A percentile compares a stretch with the other conserved stretches of the same genome.
Evolutionary conservation across 1,139 yeast species (phyloP).

Genomic region (Pichia sp.): DNA sequence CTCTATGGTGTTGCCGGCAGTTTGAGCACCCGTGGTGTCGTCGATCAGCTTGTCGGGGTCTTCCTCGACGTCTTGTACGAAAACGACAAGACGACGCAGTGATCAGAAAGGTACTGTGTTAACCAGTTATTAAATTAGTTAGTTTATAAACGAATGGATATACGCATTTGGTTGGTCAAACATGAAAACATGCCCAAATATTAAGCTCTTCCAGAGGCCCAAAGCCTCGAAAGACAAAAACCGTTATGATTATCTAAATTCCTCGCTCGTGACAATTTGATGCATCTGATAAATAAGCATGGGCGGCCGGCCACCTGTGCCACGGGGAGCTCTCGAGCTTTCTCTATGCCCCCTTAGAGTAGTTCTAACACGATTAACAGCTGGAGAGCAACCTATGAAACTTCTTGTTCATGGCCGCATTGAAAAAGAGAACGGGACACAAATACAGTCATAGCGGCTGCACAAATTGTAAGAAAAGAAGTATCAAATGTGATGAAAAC

Average conservation of each 20-base stretch:
- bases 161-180: not conserved
- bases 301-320: too few species aligned
- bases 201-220: too few species aligned
- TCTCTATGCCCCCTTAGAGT: too few species aligned
- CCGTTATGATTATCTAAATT: too few species aligned
- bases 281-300: too few species aligned
- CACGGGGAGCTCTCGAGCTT: too few species aligned
- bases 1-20: slow-evolving; percentile 95
- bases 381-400: too few species aligned
- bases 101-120: not conserved
- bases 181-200: too few species aligned
- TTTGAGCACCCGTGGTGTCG: slow-evolving; percentile 78
- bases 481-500: slow-evolving; percentile 14
- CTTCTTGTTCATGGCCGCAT: too few species aligned
- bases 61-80: slow-evolving; percentile 79
- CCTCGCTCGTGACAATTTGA: too few species aligned
- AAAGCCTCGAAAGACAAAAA: too few species aligned
- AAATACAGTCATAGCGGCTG: not conserved
- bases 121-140: not conserved
- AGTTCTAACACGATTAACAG: too few species aligned
- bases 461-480: slow-evolving; percentile 7
- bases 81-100: slow-evolving; percentile 18
- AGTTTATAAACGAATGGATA: not conserved
- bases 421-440: not conserved
- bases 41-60: slow-evolving; percentile 69